Evolutionary conservation across 108 stramenopile genomes (phyloP), one percentile per base, ranked within the genome.

Genomic region (Hondaea fermentalgiana): DNA sequence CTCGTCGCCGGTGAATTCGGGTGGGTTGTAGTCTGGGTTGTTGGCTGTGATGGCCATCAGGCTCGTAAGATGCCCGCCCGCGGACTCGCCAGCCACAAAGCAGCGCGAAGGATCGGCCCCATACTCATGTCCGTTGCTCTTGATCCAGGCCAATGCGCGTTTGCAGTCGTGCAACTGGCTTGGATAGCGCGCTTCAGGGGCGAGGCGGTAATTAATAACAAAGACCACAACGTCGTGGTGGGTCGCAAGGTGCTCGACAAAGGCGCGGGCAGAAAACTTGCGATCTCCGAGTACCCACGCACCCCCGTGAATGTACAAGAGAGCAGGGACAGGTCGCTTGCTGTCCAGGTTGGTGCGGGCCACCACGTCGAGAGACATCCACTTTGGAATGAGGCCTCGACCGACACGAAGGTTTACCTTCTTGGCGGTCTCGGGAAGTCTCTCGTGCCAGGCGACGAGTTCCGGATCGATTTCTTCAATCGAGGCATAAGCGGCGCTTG

Each of bases 131-230:
- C 25, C 55, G 72, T 88, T 72, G 51, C 55, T 19, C 88, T 88
- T 88, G 64, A 88, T 43, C 88, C 88, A 88, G 28, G 45, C 72
- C 42, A 88, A n/a, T 16, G 88, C 88, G 51, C 88, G 64, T 4
- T 88, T 88, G 47, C 88, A 88, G 55, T 88, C 88, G 60, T 71
- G 60, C 25, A 88, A 23, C 19, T 88, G 88, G 14, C 19, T 57
- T 3, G 88, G 88, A 12, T 3, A 88, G 14, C 23, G n/a, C 17
- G 64, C 64, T 12, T 64, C 64, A 3, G 88, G 88, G 17, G 88
- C 44, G 23, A 88, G 43, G 6, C 88, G 69, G 72, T 88, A 88
- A 21, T 64, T 71, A 25, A 71, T n/a, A 5, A 17, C 29, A 23
- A 72, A 51, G 72, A 88, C 88, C 6, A 88, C 72, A n/a, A 60